These are phyloP conservation scores for Ogataea chonburiensis DNA, from an alignment of 805 yeast genomes.

Conservation along the genomic window DNA sequence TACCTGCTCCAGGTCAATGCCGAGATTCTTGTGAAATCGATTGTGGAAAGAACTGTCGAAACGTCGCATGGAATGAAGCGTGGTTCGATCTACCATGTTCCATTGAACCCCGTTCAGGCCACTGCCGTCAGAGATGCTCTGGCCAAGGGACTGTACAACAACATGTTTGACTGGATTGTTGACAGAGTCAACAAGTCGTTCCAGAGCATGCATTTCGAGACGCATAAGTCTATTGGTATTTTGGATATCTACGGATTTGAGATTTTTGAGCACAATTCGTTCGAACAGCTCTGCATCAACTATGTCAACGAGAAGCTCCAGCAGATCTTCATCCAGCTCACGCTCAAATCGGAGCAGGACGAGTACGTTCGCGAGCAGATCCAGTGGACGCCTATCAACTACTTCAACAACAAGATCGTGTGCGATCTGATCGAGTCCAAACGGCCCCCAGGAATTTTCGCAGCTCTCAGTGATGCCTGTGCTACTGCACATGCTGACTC, in stretches of 20 bases:
- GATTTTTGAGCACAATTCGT: constrained; percentile 90
- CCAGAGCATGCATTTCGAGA: constrained; percentile 42
- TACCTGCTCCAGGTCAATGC: constrained; percentile 82
- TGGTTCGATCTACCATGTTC: constrained; percentile 93
- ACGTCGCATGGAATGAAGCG: constrained; percentile 86
- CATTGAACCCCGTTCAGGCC: constrained; percentile 89
- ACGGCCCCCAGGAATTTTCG: constrained; percentile 95
- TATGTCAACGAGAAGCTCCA: constrained; percentile 94
- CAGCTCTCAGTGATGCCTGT: constrained; percentile 93
- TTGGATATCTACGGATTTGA: constrained; percentile 96
- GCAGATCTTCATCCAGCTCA: constrained; percentile 93
- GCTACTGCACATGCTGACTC: constrained; percentile 99
- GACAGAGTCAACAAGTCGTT: constrained; percentile 83
- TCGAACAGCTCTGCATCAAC: constrained; percentile 93
- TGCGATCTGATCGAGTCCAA: constrained; percentile 93
- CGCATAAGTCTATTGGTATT: constrained; percentile 78
- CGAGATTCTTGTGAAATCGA: constrained; percentile 58
- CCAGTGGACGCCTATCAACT: constrained; percentile 96
- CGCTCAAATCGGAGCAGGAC: constrained; percentile 95
- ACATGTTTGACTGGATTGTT: constrained; percentile 95
- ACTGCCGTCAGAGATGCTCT: constrained; percentile 92
- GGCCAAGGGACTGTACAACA: constrained; percentile 91
- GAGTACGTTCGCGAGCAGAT: constrained; percentile 94
- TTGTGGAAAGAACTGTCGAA: constrained; percentile 82
- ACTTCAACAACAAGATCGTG: constrained; percentile 92